These are phyloP conservation scores for Pseudovirgaria hyperparasitica DNA, from an alignment of 2,329 filamentous ascomycete genomes.

Conservation along the genomic window DNA sequence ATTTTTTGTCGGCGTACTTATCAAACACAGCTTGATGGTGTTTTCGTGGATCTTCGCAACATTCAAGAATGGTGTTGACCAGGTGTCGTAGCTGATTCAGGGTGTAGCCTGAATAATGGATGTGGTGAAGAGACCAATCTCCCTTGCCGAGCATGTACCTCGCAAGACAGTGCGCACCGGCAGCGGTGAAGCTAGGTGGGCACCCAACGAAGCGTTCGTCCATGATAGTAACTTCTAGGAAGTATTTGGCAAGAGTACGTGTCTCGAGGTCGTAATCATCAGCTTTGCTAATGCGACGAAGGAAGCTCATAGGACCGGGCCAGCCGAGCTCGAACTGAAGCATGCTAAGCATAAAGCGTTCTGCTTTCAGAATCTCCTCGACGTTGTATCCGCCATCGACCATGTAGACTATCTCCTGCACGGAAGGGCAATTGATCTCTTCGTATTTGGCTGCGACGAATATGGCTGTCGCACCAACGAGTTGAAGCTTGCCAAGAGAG, in stretches of 20 bases:
- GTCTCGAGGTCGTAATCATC: conserved; percentile 97
- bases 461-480: conserved; percentile 90
- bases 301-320: conserved; percentile 98
- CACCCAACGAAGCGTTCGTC: conserved; percentile 92
- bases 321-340: conserved; percentile 90
- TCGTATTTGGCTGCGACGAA: conserved; percentile 97
- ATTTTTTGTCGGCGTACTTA: conserved; percentile 81
- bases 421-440: conserved; percentile 93
- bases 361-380: conserved; percentile 92
- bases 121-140: conserved; percentile 73
- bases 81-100: conserved; percentile 70
- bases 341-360: conserved; percentile 97
- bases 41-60: conserved; percentile 65
- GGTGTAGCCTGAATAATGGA: conserved; percentile 90
- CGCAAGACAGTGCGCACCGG: conserved; percentile 84
- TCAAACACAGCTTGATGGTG: conserved; percentile 84
- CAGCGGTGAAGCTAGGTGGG: conserved; percentile 79
- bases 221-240: conserved; percentile 93
- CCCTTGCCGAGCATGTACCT: conserved; percentile 83
- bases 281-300: conserved; percentile 92
- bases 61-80: conserved; percentile 69
- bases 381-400: conserved; percentile 81
- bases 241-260: conserved; percentile 91
- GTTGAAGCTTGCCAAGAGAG: conserved; percentile 85
- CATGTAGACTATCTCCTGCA: conserved; percentile 96